phyloP scores from a whole-genome alignment of 441 rosid species.

The Omphalea diandra region DNA sequence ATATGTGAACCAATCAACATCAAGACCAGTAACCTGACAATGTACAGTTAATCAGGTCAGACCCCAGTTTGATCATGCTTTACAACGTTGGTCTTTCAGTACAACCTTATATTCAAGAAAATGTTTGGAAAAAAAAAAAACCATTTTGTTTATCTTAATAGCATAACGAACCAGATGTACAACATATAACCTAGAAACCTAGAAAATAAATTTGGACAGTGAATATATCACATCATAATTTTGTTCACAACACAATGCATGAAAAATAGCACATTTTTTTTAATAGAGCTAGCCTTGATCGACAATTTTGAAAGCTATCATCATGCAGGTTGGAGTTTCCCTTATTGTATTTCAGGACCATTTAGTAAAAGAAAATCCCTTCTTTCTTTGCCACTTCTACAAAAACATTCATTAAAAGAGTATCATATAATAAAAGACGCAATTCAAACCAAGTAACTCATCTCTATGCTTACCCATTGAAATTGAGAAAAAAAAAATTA shows the following conservation, averaged over 20 bases:
- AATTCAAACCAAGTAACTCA: neutral
- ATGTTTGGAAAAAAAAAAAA: neutral
- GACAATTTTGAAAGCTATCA: neutral
- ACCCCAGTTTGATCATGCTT: neutral
- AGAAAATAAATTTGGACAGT: neutral
- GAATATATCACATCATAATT: neutral
- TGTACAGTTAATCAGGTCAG: neutral
- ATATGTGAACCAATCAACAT: neutral
- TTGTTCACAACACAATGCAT: neutral
- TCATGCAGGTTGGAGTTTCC: neutral
- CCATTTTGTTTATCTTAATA: neutral
- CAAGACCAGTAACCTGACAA: neutral
- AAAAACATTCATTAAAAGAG: neutral
- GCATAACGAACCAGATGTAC: too few relatives aligned
- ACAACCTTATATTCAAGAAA: too few relatives aligned
- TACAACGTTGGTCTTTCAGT: too few relatives aligned
- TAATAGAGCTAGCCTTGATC: neutral
- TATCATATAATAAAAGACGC: too few relatives aligned
- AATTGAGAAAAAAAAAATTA: too few relatives aligned
- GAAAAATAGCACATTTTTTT: neutral
- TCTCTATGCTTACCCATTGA: neutral
- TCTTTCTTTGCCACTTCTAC: neutral
- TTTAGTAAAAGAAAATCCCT: neutral
- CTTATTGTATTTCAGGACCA: neutral
- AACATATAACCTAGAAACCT: neutral